Conservation (phyloP, 768 basidiomycete genomes). For the Sarcomyxa edulis region DNA sequence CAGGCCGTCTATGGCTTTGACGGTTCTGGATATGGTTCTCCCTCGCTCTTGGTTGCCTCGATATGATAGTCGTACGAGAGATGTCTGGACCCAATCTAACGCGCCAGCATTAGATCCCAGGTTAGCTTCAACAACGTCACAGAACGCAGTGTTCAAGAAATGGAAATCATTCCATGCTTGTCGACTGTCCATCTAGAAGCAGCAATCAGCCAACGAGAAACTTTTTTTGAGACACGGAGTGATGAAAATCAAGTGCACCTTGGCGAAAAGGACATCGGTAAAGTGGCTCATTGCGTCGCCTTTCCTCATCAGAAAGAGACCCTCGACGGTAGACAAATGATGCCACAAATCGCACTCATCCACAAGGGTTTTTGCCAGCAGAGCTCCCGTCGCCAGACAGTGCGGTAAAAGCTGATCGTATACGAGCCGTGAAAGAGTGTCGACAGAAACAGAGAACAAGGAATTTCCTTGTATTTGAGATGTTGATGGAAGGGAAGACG, state of each 20-base stretch:
- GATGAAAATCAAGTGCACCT: slow-evolving; percentile 36
- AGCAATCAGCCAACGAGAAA: neutral
- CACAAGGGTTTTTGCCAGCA: slow-evolving; percentile 52
- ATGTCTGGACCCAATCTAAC: slow-evolving; percentile 55
- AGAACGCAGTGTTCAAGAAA: slow-evolving; percentile 75
- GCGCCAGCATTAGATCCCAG: slow-evolving; percentile 22
- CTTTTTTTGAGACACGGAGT: too few species aligned
- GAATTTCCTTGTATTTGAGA: slow-evolving; percentile 3
- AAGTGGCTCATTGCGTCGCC: slow-evolving; percentile 79
- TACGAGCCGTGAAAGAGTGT: slow-evolving; percentile 56
- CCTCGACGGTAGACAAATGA: slow-evolving; percentile 62
- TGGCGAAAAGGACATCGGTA: slow-evolving; percentile 65
- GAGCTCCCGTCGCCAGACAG: slow-evolving; percentile 45
- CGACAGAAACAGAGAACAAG: slow-evolving; percentile 50
- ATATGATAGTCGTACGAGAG: slow-evolving; percentile 70
- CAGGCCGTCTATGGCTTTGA: slow-evolving; percentile 63
- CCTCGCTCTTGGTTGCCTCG: slow-evolving; percentile 45
- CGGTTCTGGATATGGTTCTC: slow-evolving; percentile 41
- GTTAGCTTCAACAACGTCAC: slow-evolving; percentile 54
- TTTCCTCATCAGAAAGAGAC: slow-evolving; percentile 67
- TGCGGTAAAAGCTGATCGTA: slow-evolving; percentile 57
- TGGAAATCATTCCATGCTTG: slow-evolving; percentile 79
- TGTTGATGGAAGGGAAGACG: neutral
- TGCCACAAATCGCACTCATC: slow-evolving; percentile 62
- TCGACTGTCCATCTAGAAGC: slow-evolving; percentile 65